These are phyloP conservation scores for Cladosporium sp. DNA, from an alignment of 2,329 filamentous ascomycete species.

Conservation along the genomic window DNA sequence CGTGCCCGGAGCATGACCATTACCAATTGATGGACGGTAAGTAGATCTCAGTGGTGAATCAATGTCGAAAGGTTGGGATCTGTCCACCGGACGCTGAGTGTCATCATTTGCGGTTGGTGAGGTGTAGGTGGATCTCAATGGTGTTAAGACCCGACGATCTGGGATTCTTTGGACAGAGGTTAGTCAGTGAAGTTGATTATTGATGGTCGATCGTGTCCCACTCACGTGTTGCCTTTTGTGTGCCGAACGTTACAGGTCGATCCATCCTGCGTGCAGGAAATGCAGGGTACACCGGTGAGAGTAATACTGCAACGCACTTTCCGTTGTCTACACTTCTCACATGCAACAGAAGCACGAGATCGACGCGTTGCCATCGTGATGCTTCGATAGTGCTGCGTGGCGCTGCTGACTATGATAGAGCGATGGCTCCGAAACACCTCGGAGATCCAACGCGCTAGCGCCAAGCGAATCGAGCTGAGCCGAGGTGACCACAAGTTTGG, in stretches of 20 bases:
- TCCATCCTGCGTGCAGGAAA: conserved; percentile 3
- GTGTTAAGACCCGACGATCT: background rate
- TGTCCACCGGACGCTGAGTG: too few species aligned
- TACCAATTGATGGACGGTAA: background rate
- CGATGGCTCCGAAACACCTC: background rate
- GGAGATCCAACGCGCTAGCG: background rate
- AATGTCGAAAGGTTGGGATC: background rate
- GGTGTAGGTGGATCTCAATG: too few species aligned
- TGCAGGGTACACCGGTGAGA: conserved; percentile 3
- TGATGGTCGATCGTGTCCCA: background rate
- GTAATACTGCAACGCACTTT: conserved; percentile 6
- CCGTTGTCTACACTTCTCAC: background rate
- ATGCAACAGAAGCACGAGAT: background rate
- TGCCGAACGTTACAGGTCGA: background rate
- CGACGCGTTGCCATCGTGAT: conserved; percentile 1
- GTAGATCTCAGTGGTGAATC: background rate
- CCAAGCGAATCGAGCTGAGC: background rate
- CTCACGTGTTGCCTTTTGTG: background rate
- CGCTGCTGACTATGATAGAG: background rate
- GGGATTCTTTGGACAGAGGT: background rate
- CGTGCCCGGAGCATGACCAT: background rate
- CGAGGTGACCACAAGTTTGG: background rate
- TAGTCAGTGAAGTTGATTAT: background rate
- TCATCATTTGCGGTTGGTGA: too few species aligned
- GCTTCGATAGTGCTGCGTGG: background rate